phyloP scores from a whole-genome alignment of 352 stramenopile species.

The Globisporangium rhizosaccharum region DNA sequence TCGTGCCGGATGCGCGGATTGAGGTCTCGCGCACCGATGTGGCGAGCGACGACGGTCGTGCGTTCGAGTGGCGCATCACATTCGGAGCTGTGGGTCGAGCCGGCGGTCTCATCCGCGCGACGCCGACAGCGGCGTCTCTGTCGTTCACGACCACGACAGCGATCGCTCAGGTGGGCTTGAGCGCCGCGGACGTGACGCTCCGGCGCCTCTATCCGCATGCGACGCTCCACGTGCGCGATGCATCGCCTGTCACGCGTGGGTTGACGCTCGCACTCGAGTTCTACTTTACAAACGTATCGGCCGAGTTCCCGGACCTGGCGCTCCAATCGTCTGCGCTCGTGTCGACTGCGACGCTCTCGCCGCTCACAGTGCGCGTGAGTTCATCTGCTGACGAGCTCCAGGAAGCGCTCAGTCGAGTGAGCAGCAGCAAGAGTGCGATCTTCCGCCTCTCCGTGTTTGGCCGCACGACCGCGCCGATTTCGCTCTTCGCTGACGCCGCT shows the following conservation, averaged over 20 bases:
- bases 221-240: conserved; percentile 8
- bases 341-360: conserved; percentile 1
- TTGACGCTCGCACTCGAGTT: conserved; percentile 6
- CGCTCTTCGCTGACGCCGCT: conserved; percentile 5
- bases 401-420: not conserved
- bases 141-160: conserved; percentile 3
- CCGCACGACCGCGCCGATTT: not conserved
- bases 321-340: conserved; percentile 5
- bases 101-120: not conserved
- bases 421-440: not conserved
- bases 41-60: not conserved
- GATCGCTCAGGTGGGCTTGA: conserved; percentile 1
- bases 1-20: conserved; percentile 8
- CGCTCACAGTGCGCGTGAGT: not conserved
- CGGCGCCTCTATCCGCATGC: not conserved
- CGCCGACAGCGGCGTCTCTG: not conserved
- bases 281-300: not conserved
- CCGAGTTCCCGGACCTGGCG: conserved; percentile 5
- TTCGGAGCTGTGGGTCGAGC: conserved; percentile 8
- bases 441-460: conserved; percentile 12
- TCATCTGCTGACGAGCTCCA: not conserved
- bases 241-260: not conserved
- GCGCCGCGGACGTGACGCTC: conserved; percentile 6
- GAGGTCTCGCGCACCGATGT: conserved; percentile 12
- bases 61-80: conserved; percentile 18